Evolutionary conservation across 2,329 filamentous ascomycete species (phyloP).

Genomic region (Fusarium sp.): DNA sequence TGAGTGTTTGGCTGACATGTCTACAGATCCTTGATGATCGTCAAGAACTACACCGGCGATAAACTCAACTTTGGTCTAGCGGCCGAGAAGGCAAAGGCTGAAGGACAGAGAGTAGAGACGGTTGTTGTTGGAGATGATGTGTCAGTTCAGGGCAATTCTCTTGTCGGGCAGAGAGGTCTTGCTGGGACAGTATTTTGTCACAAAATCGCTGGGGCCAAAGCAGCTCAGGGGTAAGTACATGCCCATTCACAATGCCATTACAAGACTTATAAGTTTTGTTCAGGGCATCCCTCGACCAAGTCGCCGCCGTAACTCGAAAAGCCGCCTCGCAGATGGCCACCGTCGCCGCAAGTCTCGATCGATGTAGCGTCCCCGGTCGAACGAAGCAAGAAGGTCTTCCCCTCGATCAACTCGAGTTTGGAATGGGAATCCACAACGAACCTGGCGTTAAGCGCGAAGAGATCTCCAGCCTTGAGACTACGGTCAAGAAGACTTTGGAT

Average conservation of each 20-base stretch:
- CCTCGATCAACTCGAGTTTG: conserved; percentile 68
- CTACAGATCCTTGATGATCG: neutral
- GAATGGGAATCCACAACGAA: conserved; percentile 76
- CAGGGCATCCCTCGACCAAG: conserved; percentile 65
- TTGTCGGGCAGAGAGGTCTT: neutral
- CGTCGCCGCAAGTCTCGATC: conserved; percentile 62
- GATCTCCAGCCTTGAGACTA: neutral
- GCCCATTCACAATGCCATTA: too few relatives aligned
- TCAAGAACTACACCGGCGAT: conserved; percentile 66
- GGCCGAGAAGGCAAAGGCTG: conserved; percentile 66
- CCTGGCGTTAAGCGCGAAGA: conserved; percentile 56
- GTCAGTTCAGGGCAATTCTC: neutral
- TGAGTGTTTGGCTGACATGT: neutral
- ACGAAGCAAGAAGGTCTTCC: conserved; percentile 58
- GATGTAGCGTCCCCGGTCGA: conserved; percentile 69
- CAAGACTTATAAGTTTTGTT: conserved; percentile 56
- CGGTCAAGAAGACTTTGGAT: neutral
- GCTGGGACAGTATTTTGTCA: neutral
- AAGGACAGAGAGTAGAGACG: neutral
- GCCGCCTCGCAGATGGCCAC: neutral
- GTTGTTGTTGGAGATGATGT: neutral
- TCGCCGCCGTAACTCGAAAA: neutral
- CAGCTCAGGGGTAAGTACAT: neutral
- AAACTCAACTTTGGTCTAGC: conserved; percentile 61
- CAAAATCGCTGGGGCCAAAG: neutral